Conservation (phyloP, 2,329 filamentous ascomycete species). For the Fusarium sp. region DNA sequence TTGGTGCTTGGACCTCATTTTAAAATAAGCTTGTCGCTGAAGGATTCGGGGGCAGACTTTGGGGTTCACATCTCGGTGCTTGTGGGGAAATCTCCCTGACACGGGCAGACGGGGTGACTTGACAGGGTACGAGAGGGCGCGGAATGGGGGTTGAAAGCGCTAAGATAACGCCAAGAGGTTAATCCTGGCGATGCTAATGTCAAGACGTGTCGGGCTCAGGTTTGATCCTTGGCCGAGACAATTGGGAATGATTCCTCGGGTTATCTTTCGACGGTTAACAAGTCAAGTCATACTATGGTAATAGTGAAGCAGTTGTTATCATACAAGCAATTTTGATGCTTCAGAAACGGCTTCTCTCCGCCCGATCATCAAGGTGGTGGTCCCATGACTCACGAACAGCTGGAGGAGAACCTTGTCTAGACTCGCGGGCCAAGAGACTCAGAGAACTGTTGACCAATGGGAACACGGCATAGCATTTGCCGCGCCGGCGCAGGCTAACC, state of each 20-base stretch:
- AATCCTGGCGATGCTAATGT: not conserved
- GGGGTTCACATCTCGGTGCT: constrained; percentile 8
- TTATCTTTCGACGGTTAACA: not conserved
- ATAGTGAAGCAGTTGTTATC: not conserved
- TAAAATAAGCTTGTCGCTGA: constrained; percentile 29
- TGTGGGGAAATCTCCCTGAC: constrained; percentile 19
- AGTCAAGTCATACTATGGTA: not conserved
- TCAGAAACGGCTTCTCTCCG: not conserved
- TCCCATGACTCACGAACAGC: constrained; percentile 13
- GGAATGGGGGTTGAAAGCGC: constrained; percentile 6
- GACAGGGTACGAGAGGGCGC: not conserved
- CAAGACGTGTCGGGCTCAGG: not conserved
- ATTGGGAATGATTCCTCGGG: not conserved
- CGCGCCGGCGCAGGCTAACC: constrained; percentile 7
- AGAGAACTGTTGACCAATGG: constrained; percentile 13
- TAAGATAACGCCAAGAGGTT: not conserved
- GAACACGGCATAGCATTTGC: not conserved
- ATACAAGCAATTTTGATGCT: not conserved
- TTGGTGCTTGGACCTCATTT: not conserved
- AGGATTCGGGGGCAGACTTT: constrained; percentile 21
- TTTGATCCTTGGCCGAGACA: not conserved
- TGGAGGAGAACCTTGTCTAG: constrained; percentile 9
- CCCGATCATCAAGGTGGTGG: not conserved
- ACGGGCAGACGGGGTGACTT: not conserved
- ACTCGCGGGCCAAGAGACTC: constrained; percentile 20